Base-by-base conservation (phyloP, 352 stramenopile species). In the Pythium sukuiense region DNA sequence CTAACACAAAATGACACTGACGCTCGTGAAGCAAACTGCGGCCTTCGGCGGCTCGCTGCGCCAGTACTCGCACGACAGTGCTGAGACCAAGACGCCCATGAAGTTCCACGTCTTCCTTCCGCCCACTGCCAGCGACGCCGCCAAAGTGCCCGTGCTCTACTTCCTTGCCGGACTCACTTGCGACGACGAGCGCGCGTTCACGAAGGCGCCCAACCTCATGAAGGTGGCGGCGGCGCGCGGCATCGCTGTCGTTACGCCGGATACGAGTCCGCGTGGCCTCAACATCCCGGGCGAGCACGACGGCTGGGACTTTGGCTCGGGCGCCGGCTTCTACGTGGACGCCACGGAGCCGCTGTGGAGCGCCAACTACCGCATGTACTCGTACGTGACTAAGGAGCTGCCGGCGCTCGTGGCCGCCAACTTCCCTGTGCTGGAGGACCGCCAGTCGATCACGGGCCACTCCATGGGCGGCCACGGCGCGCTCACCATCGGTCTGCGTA, bases 311-410 rank as follows among this genome's bases (percentile, higher is more conserved):
- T 98, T 99, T 69, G 97, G 97, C 37, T 95, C 92, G 16, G 96
- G 89, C 37, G 97, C 97, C 26, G 97, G 97, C 53, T 99, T 99
- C 71, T 99, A 99, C 81, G 74, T 99, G 7, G 88, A 99, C 83
- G 97, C 97, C 7, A 99, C 96, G 16, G 77, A 97, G 70, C 80
- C 88, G 39, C 93, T 95, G 35, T 99, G 94, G 84, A 69, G 82
- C 48, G 72, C 81, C 29, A 82, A 99, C 77, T 99, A 99, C 85
- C 85, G 95, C 61, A 99, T 99, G 97, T 98, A 99, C 75, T 85
- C 87, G 30, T 99, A 99, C 82, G 85, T 99, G 35, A 97, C 89
- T 30, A 84, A 98, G 68, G 97, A 99, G 71, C 77, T 99, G 32
- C 96, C 95, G 2, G 68, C 72, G 45, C 80, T 99, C 14, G 74